These are phyloP conservation scores for Aspergillus ostianus DNA, from an alignment of 495 filamentous ascomycete genomes.

Conservation along the genomic window DNA sequence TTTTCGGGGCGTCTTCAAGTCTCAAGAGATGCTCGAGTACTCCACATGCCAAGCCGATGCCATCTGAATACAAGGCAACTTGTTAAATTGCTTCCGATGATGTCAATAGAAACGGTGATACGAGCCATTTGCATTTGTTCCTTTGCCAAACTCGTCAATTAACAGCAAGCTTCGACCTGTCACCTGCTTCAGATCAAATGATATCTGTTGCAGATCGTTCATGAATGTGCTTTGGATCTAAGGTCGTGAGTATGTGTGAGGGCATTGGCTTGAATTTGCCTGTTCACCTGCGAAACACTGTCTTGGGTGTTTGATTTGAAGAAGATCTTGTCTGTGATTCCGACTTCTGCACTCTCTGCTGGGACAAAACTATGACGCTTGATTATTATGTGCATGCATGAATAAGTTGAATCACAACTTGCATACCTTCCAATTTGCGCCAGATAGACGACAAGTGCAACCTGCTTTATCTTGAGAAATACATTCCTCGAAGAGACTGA, in stretches of 20 bases:
- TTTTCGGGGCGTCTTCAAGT: constrained; percentile 65
- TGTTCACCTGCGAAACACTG: constrained; percentile 65
- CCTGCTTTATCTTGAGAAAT: constrained; percentile 24
- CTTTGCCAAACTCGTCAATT: constrained; percentile 96
- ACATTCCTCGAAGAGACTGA: neutral
- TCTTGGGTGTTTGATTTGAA: constrained; percentile 86
- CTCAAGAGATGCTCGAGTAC: constrained; percentile 74
- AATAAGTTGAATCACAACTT: neutral
- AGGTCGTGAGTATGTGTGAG: neutral
- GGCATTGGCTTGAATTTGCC: neutral
- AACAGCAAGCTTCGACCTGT: constrained; percentile 77
- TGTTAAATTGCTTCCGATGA: constrained; percentile 3
- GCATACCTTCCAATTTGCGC: constrained; percentile 78
- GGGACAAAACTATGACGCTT: constrained; percentile 67
- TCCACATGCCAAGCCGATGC: constrained; percentile 81
- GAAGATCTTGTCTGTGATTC: constrained; percentile 89
- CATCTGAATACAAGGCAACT: constrained; percentile 48
- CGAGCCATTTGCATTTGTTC: constrained; percentile 68
- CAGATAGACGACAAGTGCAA: constrained; percentile 90
- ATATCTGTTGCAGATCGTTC: constrained; percentile 87
- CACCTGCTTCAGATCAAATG: constrained; percentile 71
- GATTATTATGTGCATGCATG: constrained; percentile 5
- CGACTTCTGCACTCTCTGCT: constrained; percentile 73
- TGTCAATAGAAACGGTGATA: neutral
- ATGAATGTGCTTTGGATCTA: constrained; percentile 88